These are phyloP conservation scores for Aspergillus aculeatus DNA, from an alignment of 2,329 filamentous ascomycete species.

Conservation along the genomic window DNA sequence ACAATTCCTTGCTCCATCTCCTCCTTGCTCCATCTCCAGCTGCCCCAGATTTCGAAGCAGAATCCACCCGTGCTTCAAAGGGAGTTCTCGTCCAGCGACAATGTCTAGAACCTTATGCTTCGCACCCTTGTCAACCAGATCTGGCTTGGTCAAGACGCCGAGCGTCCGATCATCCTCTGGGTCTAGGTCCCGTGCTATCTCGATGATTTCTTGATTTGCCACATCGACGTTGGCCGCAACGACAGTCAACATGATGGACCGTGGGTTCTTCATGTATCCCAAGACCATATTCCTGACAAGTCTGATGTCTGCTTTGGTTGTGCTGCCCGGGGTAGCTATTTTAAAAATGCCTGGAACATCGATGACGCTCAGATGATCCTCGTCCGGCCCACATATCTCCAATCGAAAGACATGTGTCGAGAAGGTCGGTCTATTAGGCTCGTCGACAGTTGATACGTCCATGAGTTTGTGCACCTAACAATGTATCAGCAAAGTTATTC, in stretches of 20 bases:
- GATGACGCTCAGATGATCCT: slow-evolving; percentile 44
- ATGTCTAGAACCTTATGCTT: slow-evolving; percentile 30
- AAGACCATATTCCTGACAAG: slow-evolving; percentile 42
- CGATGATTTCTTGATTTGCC: slow-evolving; percentile 48
- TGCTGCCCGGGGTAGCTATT: slow-evolving; percentile 33
- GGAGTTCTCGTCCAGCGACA: slow-evolving; percentile 22
- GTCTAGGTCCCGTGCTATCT: slow-evolving; percentile 41
- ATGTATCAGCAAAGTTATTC: neutral
- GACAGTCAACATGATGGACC: slow-evolving; percentile 46
- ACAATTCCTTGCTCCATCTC: slow-evolving; percentile 19
- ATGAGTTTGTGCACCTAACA: slow-evolving; percentile 25
- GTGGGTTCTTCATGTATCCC: slow-evolving; percentile 39
- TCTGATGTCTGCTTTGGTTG: slow-evolving; percentile 38
- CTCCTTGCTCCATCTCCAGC: slow-evolving; percentile 27
- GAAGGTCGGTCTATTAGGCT: too few species aligned
- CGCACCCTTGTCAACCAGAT: slow-evolving; percentile 47
- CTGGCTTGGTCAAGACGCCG: slow-evolving; percentile 59
- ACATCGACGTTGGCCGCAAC: slow-evolving; percentile 47
- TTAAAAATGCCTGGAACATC: slow-evolving; percentile 50
- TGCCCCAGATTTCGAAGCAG: slow-evolving; percentile 34
- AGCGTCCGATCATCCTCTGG: slow-evolving; percentile 40
- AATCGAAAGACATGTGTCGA: too few species aligned
- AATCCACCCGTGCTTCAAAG: slow-evolving; percentile 31
- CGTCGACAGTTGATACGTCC: slow-evolving; percentile 21
- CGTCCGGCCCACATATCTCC: slow-evolving; percentile 40